phyloP scores from a whole-genome alignment of 768 basidiomycete species.

The Leccinum obscurum region DNA sequence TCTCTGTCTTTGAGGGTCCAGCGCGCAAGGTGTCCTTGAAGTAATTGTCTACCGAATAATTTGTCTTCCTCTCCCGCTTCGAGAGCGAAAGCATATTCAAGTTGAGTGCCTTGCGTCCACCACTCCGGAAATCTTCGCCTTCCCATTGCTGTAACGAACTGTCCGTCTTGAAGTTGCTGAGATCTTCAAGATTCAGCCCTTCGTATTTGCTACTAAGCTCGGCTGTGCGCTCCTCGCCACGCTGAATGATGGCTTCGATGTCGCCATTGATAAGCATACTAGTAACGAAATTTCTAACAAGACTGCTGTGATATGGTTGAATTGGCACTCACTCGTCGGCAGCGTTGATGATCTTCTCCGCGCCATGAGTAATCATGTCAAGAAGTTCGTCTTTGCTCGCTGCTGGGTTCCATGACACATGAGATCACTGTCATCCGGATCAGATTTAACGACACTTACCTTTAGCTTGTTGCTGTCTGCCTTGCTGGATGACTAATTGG shows the following conservation, averaged over 20 bases:
- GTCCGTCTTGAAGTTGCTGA: conserved; percentile 97
- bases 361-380: conserved; percentile 98
- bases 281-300: conserved; percentile 1
- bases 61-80: conserved; percentile 91
- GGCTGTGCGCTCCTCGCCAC: conserved; percentile 87
- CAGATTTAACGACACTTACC: conserved; percentile 40
- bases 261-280: conserved; percentile 83
- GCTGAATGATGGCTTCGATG: conserved; percentile 90
- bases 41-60: conserved; percentile 94
- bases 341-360: conserved; percentile 92
- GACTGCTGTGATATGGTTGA: neutral
- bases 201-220: conserved; percentile 93
- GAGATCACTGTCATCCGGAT: neutral
- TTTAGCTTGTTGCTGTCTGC: conserved; percentile 79
- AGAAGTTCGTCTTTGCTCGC: conserved; percentile 94
- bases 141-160: conserved; percentile 93
- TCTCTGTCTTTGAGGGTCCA: conserved; percentile 76
- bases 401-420: conserved; percentile 43
- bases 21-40: conserved; percentile 89
- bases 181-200: conserved; percentile 86
- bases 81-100: conserved; percentile 83
- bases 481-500: conserved; percentile 97
- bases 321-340: conserved; percentile 59
- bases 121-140: conserved; percentile 86
- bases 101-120: conserved; percentile 71